Evolutionary conservation across 345 rosid genomes (phyloP), one percentile per base, ranked within the genome.

Genomic region (Erucastrum elatum): DNA sequence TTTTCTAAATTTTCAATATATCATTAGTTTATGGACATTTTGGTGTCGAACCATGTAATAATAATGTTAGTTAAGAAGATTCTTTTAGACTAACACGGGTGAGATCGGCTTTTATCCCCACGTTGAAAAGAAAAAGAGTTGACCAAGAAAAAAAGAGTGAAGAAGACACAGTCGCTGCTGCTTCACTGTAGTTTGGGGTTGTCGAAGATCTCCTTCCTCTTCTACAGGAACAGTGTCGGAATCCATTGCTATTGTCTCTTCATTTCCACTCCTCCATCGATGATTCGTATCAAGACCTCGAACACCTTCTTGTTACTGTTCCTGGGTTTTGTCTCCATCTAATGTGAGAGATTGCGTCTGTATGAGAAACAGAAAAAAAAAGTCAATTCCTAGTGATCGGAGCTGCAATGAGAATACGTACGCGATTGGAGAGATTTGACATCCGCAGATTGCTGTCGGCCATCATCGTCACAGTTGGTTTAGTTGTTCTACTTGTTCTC

Each of bases 371-470:
- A 37, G 7, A 35, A 31, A 60, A 58, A 25, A 11, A 44, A 4
- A 46, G 17, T 56, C 46, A 67, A 11, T 41, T 58, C 31, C 13
- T 25, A 39, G 13, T 39, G 46, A 39, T 39, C 12, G 3, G 46
- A 41, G 13, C 56, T 66, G 78, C 25, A 41, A 88, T 88, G 93
- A 84, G 74, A 39, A 49, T 83, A 2, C 9, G 60, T 75, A 68
- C 60, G 27, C 27, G 58, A 49, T 53, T 77, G 51, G 82, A 44
- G 70, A 80, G 86, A 64, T 63, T 82, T 25, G 84, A 78, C 66
- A 81, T 85, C 64, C 62, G 93, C 69, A 90, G 88, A 75, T 64
- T 86, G 78, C 71, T 88, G 72, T 58, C 26, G 0, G 77, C 82
- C 26, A 62, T 88, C 17, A 62, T 84, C n/a, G 70, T 82, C 13